phyloP scores from a whole-genome alignment of 768 basidiomycete species.

The Pulveroboletus ravenelii region DNA sequence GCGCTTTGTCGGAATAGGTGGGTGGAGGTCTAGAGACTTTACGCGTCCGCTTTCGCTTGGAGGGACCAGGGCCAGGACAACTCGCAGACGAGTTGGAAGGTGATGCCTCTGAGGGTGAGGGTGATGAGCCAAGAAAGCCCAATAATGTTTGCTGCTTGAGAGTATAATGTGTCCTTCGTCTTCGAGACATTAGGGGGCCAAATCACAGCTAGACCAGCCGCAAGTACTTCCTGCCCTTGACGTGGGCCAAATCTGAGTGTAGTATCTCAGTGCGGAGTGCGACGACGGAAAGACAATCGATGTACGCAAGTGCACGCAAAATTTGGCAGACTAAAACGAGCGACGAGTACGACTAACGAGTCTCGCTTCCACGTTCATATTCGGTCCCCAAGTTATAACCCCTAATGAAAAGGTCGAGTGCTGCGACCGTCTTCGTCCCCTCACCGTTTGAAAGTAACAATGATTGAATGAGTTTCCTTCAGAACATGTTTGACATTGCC shows the following conservation, averaged over 20 bases:
- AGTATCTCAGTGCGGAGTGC: neutral
- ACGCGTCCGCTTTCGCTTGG: slow-evolving; percentile 16
- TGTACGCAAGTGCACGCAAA: no score
- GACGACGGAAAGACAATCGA: no score
- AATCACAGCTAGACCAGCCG: neutral
- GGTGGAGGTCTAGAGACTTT: slow-evolving; percentile 10
- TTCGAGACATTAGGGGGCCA: slow-evolving; percentile 2
- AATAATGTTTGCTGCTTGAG: slow-evolving; percentile 45
- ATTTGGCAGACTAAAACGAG: no score
- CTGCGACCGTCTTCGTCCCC: neutral
- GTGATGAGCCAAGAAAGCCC: slow-evolving; percentile 30
- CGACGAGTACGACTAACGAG: no score
- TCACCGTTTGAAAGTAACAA: neutral
- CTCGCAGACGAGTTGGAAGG: slow-evolving; percentile 4
- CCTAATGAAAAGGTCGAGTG: neutral
- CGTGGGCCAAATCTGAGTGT: neutral
- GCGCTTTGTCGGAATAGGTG: slow-evolving; percentile 16
- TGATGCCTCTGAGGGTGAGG: slow-evolving; percentile 12
- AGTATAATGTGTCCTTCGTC: slow-evolving; percentile 6
- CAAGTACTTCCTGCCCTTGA: neutral
- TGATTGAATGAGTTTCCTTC: neutral
- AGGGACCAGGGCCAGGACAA: neutral
- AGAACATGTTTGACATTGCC: neutral
- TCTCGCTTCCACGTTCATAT: neutral
- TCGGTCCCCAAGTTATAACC: no score